Evolutionary conservation across 169 alveolate species (phyloP).

Genomic region (Fabrea salina): DNA sequence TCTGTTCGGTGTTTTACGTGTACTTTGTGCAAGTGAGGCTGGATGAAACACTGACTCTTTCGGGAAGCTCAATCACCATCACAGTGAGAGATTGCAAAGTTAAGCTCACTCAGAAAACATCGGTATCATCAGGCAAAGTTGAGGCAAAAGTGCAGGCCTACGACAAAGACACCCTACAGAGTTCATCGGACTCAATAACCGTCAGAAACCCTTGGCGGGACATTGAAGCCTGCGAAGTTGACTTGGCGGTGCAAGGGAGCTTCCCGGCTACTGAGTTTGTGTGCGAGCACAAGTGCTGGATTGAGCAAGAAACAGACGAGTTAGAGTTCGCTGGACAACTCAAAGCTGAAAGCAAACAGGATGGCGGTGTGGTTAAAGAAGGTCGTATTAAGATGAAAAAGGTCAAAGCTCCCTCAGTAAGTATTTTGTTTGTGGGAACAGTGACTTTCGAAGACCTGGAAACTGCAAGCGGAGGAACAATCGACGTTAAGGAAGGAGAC

Average conservation of each 20-base stretch:
- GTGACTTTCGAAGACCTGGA: neutral
- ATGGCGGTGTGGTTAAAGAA: neutral
- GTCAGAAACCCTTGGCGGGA: neutral
- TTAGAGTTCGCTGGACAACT: neutral
- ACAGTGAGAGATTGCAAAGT: conserved; percentile 6
- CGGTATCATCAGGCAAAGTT: neutral
- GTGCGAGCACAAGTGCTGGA: conserved; percentile 5
- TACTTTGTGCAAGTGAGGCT: too few relatives aligned
- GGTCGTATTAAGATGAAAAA: neutral
- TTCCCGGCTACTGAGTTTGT: neutral
- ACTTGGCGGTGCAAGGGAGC: neutral
- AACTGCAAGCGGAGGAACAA: neutral
- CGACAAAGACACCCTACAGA: neutral
- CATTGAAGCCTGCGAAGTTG: neutral
- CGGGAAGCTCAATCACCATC: neutral
- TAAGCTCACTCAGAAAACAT: neutral
- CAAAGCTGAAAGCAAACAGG: neutral
- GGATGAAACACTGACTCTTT: neutral
- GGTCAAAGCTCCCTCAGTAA: neutral
- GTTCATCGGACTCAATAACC: neutral
- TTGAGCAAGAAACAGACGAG: neutral
- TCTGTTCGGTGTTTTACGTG: too few relatives aligned
- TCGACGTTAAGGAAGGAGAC: neutral
- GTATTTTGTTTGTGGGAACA: neutral
- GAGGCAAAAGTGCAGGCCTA: neutral